Base-by-base conservation (phyloP, 176 grass and related monocot species). In the sorghum (Sorghum bicolor) region DNA sequence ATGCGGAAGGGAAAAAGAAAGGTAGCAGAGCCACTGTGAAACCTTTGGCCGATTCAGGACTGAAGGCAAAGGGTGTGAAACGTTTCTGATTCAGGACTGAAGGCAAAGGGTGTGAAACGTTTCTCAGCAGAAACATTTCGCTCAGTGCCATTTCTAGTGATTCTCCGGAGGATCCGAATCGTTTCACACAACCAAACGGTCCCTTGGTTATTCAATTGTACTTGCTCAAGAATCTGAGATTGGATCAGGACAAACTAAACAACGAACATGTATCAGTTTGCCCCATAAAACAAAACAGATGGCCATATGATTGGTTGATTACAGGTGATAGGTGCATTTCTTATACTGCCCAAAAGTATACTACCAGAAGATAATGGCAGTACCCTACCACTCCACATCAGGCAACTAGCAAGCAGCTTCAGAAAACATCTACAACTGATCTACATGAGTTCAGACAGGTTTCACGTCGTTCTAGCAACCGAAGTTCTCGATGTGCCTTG, bases 391-490 rank as follows among this genome's bases (percentile, higher is more conserved):
- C 16, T 74, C 30, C 32, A 72, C 5, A 72, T 41, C 20, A 14
- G 52, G 43, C 24, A 38, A 47, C n/a, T 77, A 32, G 52, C 30
- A 77, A 39, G n/a, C 52, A 43, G 11, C 55, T 65, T 67, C 45
- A 68, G 39, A 26, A 45, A 85, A 40, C 50, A 77, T 15, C 30
- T 64, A 77, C 83, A 70, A 6, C 65, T 64, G 31, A 33, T 31
- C 20, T 66, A 73, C 43, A 86, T 50, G 3, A 22, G 32, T 22
- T 16, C 14, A 67, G 30, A 25, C 28, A 48, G 12, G 13, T 43
- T 47, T 57, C 69, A 37, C 16, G 40, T 34, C 53, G 32, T 5
- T 14, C 16, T 70, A 8, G 12, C 25, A 67, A 80, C 53, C 10
- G n/a, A 53, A 34, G 25, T 17, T 44, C 37, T 63, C 31, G 8